Conservation (phyloP, 31 red algal species). For the Endocladia muricata region DNA sequence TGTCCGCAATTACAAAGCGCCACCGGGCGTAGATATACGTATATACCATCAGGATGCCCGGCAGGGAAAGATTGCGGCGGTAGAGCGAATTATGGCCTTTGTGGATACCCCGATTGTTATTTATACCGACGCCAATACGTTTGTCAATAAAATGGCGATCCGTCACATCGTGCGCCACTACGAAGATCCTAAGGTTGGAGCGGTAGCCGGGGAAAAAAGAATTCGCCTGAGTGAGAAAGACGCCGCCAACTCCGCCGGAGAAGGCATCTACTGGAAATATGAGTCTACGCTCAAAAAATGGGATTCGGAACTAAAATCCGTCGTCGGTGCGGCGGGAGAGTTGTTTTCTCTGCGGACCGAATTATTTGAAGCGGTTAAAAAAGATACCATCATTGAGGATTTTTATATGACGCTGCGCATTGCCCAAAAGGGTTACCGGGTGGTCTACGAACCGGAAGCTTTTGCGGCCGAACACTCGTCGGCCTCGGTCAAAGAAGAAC, state of each 20-base stretch:
- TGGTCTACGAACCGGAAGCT: constrained; percentile 17
- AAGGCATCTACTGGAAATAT: constrained; percentile 19
- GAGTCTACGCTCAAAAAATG: constrained; percentile 2
- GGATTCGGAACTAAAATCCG: constrained; percentile 1
- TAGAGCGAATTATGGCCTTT: constrained; percentile 2
- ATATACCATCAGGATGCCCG: constrained; percentile 1
- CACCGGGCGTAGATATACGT: neutral
- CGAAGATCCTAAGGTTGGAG: constrained; percentile 3
- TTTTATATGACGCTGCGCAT: neutral
- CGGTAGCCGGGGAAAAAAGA: constrained; percentile 26
- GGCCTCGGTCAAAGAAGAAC: constrained; percentile 1
- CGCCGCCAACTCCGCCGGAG: constrained; percentile 5
- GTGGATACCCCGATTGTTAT: neutral
- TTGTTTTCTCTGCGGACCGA: neutral
- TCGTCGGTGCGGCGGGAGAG: constrained; percentile 22
- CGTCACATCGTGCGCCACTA: constrained; percentile 2
- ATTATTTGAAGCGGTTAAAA: neutral
- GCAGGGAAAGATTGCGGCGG: constrained; percentile 13
- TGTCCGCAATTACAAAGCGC: too few species aligned
- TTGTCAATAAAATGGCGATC: neutral
- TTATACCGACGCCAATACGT: constrained; percentile 24
- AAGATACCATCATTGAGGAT: constrained; percentile 19
- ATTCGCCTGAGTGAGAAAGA: neutral
- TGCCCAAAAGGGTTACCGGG: neutral
- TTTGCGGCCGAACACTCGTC: constrained; percentile 10